Conservation (phyloP, 352 stramenopile genomes). For the Elongisporangium senticosum region DNA sequence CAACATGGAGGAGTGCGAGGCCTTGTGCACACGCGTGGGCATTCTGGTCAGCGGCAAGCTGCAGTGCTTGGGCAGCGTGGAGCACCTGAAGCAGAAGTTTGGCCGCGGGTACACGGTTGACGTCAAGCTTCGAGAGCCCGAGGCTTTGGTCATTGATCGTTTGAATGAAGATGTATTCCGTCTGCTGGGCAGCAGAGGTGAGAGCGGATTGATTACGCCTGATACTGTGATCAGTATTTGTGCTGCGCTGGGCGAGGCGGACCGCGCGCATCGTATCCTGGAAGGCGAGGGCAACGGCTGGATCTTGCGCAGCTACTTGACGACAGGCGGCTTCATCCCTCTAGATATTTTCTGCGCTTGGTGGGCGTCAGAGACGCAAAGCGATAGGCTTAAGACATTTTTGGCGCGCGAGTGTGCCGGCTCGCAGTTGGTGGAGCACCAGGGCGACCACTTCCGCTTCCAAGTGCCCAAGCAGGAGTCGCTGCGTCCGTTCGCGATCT, state of each 20-base stretch:
- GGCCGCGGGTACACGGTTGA: slow-evolving; percentile 92
- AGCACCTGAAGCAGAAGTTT: slow-evolving; percentile 96
- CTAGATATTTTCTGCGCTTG: slow-evolving; percentile 56
- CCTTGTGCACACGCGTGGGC: slow-evolving; percentile 58
- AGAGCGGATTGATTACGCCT: slow-evolving; percentile 2
- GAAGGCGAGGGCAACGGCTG: slow-evolving; percentile 32
- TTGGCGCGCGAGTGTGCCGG: slow-evolving; percentile 35
- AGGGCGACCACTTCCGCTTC: slow-evolving; percentile 63
- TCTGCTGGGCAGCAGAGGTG: neutral
- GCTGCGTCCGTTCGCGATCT: slow-evolving; percentile 53
- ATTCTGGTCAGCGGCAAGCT: slow-evolving; percentile 61
- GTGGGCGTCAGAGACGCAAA: slow-evolving; percentile 46
- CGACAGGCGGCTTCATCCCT: slow-evolving; percentile 32
- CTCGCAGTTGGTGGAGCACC: slow-evolving; percentile 48
- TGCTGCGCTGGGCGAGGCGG: slow-evolving; percentile 21
- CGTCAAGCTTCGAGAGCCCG: slow-evolving; percentile 42
- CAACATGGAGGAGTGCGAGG: slow-evolving; percentile 81
- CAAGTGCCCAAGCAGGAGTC: slow-evolving; percentile 52
- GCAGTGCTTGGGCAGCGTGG: slow-evolving; percentile 73
- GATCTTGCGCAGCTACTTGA: slow-evolving; percentile 36
- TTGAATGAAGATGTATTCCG: slow-evolving; percentile 4
- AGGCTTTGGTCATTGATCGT: neutral
- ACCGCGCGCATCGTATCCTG: slow-evolving; percentile 30
- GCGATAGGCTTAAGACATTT: slow-evolving; percentile 31
- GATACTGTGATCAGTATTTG: slow-evolving; percentile 27